phyloP scores from a whole-genome alignment of 2,329 filamentous ascomycete species.

The Esteya vermicola region DNA sequence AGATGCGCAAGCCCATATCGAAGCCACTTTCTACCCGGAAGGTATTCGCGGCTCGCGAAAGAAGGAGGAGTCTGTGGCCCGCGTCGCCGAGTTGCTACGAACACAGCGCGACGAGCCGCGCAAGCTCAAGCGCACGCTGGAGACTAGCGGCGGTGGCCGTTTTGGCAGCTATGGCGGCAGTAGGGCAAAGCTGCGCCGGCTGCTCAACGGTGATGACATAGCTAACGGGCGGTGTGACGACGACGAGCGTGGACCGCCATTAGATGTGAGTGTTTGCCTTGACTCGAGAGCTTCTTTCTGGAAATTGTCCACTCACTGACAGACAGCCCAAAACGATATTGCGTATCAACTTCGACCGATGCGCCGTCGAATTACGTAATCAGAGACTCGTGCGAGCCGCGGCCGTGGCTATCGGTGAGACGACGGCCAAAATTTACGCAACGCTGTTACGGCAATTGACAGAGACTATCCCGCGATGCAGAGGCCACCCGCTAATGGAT shows the following conservation, averaged over 20 bases:
- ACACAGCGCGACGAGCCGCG: slow-evolving; percentile 38
- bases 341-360: slow-evolving; percentile 73
- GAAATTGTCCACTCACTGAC: slow-evolving; percentile 14
- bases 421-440: slow-evolving; percentile 66
- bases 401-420: slow-evolving; percentile 53
- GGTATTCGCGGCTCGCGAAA: slow-evolving; percentile 49
- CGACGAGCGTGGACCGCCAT: slow-evolving; percentile 23
- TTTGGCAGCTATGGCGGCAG: too few relatives aligned
- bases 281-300: neutral
- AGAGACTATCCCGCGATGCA: slow-evolving; percentile 52
- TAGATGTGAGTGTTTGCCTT: slow-evolving; percentile 33
- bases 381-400: slow-evolving; percentile 61
- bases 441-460: slow-evolving; percentile 59
- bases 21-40: slow-evolving; percentile 35
- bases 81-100: slow-evolving; percentile 37
- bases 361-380: slow-evolving; percentile 69
- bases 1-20: slow-evolving; percentile 49
- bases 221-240: slow-evolving; percentile 17
- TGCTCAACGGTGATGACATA: slow-evolving; percentile 34
- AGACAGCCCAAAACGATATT: slow-evolving; percentile 56
- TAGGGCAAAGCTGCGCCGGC: slow-evolving; percentile 45
- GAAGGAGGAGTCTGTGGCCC: slow-evolving; percentile 45
- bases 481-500: slow-evolving; percentile 37
- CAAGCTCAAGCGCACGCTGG: slow-evolving; percentile 35
- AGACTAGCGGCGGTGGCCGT: slow-evolving; percentile 24